Base-by-base conservation (phyloP, 2,329 filamentous ascomycete species). In the Aspergillus spinulosporus region DNA sequence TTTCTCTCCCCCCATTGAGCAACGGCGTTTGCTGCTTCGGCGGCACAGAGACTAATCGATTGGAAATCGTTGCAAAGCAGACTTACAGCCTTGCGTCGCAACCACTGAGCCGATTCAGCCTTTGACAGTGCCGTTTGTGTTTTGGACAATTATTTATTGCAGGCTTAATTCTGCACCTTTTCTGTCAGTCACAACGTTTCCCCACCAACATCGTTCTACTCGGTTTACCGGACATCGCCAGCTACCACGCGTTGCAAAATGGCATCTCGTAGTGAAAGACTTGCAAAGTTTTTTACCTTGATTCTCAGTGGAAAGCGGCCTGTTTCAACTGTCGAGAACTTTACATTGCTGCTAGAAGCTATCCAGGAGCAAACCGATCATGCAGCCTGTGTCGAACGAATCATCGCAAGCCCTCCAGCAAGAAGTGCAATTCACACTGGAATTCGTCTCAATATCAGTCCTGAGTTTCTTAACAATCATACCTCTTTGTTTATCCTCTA, bases 271-370 rank as follows among this genome's bases (percentile, higher is more conserved):
- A 64, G 62, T 14, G 63, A 49, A 3, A 69, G 68, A 50, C 62
- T 79, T 31, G 63, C 65, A 2, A 75, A 72, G 53, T 70, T 74
- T 48, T 79, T 80, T 64, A 65, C 71, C 40, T 59, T 64, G 7
- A 66, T 78, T 28, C 57, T 80, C 8, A 50, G 70, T 32, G 78
- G 75, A 4, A 67, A 73, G 57, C 71, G 75, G 28, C 56, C 64
- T 1, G 50, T 82, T 5, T 69, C 70, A 12, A 76, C 63, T 4
- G 37, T 69, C 14, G 65, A 66, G 7, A 74, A 81, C 59, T 74
- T 70, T 4, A 76, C 73, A 34, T 70, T 75, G 4, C 81, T 83
- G 49, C 40, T 84, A 2, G 80, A 84, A 62, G 76, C 80, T 0
- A 60, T 82, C 4, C 77, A 74, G 58, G 61, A 64, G 5, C 74